Base-by-base conservation (phyloP, 805 yeast genomes). In the Barnettozyma siamensis region DNA sequence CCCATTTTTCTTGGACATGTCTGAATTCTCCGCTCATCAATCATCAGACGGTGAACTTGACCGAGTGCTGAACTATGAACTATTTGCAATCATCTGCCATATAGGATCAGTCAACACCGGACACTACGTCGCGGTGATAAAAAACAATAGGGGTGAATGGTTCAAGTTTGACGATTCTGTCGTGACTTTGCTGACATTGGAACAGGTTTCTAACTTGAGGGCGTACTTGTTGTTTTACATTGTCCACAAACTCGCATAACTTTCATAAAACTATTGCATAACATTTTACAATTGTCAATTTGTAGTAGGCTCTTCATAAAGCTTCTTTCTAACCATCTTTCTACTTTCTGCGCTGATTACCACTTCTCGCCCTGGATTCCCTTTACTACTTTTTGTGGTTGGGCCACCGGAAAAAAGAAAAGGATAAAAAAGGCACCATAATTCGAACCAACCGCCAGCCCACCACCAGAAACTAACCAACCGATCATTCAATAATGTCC, bases 51-150 rank as follows among this genome's bases (percentile, higher is more conserved):
- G 48, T 40, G 28, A 50, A 44, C 37, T 43, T 17, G 50, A 53
- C 24, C 65, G 70, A 24, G 63, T 69, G 40, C 56, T 75, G n/a
- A 62, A 78, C 2, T 91, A 84, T 62, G 96, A 91, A 62, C 70
- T 93, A 32, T 88, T 80, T 62, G 96, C 91, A 2, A 76, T 89
- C 26, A 83, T 93, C 9, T 79, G 88, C 53, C 99, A 93, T 60
- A 80, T 79, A 27, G 99, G 99, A 1, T 80, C 91, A 16, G 93
- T 91, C 7, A 88, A 88, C 58, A 93, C 97, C 2, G 99, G 99
- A 10, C 99, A 93, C 61, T 93, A 93, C 59, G 74, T 89, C 12
- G 82, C 93, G 15, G 72, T 81, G 53, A 75, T 86, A 46, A 91
- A 89, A 57, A 75, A 70, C 41, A 67, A 75, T n/a, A 73, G 76